Percentiles rank a stretch among this genome's conserved stretches.
Evolutionary conservation across 2,329 filamentous ascomycete genomes (phyloP).

Genomic region (Exophiala viscosa): DNA sequence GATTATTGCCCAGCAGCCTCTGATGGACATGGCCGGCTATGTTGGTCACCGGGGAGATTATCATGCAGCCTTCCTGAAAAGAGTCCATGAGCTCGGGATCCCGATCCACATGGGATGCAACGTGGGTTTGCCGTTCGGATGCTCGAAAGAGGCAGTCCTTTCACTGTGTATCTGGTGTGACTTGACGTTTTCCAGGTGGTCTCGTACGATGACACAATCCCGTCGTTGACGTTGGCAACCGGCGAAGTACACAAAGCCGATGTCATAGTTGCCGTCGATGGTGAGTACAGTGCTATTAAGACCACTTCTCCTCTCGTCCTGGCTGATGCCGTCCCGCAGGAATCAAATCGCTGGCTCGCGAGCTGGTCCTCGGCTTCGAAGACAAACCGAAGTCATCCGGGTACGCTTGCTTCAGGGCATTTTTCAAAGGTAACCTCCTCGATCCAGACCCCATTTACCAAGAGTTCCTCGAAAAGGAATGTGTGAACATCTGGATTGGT

Average conservation of each 20-base stretch:
- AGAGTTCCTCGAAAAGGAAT: constrained; percentile 52
- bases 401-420: constrained; percentile 32
- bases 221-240: constrained; percentile 17
- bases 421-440: constrained; percentile 43
- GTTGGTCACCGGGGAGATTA: constrained; percentile 61
- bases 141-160: background rate
- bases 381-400: constrained; percentile 36
- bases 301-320: too few species aligned
- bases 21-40: constrained; percentile 45
- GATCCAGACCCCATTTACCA: constrained; percentile 50
- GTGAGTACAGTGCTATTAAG: constrained; percentile 26
- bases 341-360: constrained; percentile 51
- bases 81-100: constrained; percentile 35
- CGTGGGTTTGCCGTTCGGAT: too few species aligned
- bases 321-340: constrained; percentile 33
- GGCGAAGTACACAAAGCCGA: constrained; percentile 37
- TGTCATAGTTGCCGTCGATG: constrained; percentile 51
- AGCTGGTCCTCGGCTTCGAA: constrained; percentile 44
- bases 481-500: constrained; percentile 54
- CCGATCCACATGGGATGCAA: constrained; percentile 34
- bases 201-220: constrained; percentile 16
- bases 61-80: constrained; percentile 58
- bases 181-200: constrained; percentile 21
- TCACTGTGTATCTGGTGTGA: too few species aligned
- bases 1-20: constrained; percentile 33